Base-by-base conservation (phyloP, 2,329 filamentous ascomycete species). In the Curvularia eragrostidis region DNA sequence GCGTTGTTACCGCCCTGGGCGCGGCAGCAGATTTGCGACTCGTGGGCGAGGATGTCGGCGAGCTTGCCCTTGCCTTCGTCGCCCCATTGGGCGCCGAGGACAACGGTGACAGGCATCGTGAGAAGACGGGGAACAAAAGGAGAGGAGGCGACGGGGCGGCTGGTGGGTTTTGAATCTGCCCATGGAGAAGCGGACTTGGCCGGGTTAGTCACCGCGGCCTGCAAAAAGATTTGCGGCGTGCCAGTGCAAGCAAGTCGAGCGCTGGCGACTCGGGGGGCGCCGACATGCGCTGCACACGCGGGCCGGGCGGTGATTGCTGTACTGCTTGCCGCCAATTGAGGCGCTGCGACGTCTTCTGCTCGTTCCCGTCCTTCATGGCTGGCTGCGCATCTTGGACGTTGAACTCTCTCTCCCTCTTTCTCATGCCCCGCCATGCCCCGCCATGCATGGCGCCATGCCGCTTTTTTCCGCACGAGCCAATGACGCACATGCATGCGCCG, bases 1-100 rank as follows among this genome's bases (percentile, higher is more conserved):
- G 85, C 85, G 76, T 87, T 87, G 76, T 87, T 85, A 50, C 85
- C 85, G 54, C 85, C 85, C 64, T 84, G 82, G 53, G 84, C 83
- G 64, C 84, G 80, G 67, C 84, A 85, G 78, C 84, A 87, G 65
- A 87, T 76, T 64, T 84, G 78, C 43, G 82, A 79, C 61, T 81
- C 78, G 56, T 81, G 78, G 70, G 79, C 80, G 61, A 84, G 81
- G 63, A 84, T 83, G 65, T 85, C 85, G 69, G 84, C 84, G 62
- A 87, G 83, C 72, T 87, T 87, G 62, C 84, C 85, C 74, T 86
- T 85, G 67, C 75, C 82, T 77, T 85, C 83, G 72, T 85, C 81
- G 77, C 85, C 85, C 81, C 84, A 88, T 77, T 87, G 85, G 69
- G 83, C 80, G 58, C 85, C 85, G 64, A 87, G 80, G 64, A 86